Evolutionary conservation across 345 rosid species (phyloP), one percentile per base, ranked within the genome.

Genomic region (Salix caprea): DNA sequence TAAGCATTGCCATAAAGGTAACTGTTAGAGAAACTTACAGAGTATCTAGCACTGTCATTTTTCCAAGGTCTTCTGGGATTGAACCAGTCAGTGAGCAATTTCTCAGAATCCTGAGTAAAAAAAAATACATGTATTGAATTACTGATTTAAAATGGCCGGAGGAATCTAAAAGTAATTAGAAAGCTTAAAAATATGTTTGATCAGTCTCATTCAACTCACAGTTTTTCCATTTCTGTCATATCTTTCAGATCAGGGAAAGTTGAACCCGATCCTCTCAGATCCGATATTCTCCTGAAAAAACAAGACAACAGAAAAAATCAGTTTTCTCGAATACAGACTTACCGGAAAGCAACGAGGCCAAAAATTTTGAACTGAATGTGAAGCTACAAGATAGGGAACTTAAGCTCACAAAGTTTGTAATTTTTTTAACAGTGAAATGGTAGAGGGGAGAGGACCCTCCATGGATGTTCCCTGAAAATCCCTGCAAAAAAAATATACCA

Each of bases 391-490:
- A n/a, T 42, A 44, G 70, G 65, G 34, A 69, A 37, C 1, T 24
- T 58, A n/a, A 74, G 58, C 97, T 88, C 85, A 96, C 99, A 96
- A 65, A 1, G 82, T 79, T 1, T 69, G 30, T 74, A 93, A 83
- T 62, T 80, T 90, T 71, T 13, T 84, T 80, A 96, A 77, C 74
- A 58, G 71, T 50, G 97, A 91, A 69, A 91, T 76, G 56, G 81
- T 56, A 75, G 91, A 68, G 52, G 98, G 98, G 76, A 96, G 87
- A n/a, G 99, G 97, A 40, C 99, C 99, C 81, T 85, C 88, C 94
- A 93, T 79, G 30, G 92, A 86, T 67, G 96, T 90, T 32, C 99
- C 98, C 75, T 96, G 94, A 85, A 91, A 71, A 84, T 91, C 84
- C 66, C 97, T 96, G 81, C 65, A 82, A 77, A 34, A 67, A 8